These are phyloP conservation scores for Coprinopsis marcescibilis DNA, from an alignment of 768 basidiomycete species.

Conservation along the genomic window DNA sequence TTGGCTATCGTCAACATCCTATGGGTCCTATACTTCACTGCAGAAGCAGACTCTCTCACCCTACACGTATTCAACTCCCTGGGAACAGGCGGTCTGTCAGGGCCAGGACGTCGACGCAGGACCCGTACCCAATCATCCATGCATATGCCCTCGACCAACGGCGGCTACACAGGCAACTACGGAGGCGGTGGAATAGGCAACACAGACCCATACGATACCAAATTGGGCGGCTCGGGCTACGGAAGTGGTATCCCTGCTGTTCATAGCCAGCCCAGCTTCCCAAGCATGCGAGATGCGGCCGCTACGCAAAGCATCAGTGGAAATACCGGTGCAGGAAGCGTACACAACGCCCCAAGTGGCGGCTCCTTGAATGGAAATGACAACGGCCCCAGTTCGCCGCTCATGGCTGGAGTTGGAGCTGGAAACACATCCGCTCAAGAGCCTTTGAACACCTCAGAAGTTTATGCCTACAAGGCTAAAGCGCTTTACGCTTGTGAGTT, in stretches of 20 bases:
- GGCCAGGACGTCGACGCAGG: conserved; percentile 74
- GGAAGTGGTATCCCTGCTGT: conserved; percentile 45
- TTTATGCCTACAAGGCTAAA: conserved; percentile 72
- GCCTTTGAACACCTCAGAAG: conserved; percentile 28
- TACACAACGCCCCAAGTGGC: conserved; percentile 42
- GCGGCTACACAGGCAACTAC: conserved; percentile 54
- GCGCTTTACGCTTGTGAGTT: conserved; percentile 83
- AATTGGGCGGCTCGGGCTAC: conserved; percentile 40
- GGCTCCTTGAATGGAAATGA: conserved; percentile 42
- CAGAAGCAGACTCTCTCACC: conserved; percentile 86
- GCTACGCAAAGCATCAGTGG: conserved; percentile 32
- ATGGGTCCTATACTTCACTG: conserved; percentile 96
- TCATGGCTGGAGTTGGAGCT: conserved; percentile 63
- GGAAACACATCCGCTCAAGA: conserved; percentile 31
- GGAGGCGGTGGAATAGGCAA: conserved; percentile 67
- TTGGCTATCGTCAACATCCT: conserved; percentile 87
- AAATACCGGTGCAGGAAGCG: conserved; percentile 43
- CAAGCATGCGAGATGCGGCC: conserved; percentile 35
- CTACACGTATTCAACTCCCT: conserved; percentile 85
- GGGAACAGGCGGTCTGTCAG: conserved; percentile 79
- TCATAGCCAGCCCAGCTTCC: conserved; percentile 52
- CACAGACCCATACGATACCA: conserved; percentile 63
- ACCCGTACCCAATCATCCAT: conserved; percentile 57
- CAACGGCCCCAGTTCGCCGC: conserved; percentile 54
- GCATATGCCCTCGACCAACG: conserved; percentile 56